phyloP scores from a whole-genome alignment of 176 grass and related monocot genomes.

The sorghum (Sorghum bicolor) region Sorghum_bicolor_NCBIv3 NC_012874.2:13455501-13456000 shows the following conservation, averaged over 20 bases:
- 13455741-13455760: background rate
- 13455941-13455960: background rate
- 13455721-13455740: background rate
- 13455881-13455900: no score
- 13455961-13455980: background rate
- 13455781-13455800: background rate
- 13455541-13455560: constrained; percentile 60
- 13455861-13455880: no score
- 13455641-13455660: constrained; percentile 62
- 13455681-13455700: constrained; percentile 43
- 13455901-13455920: background rate
- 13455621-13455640: constrained; percentile 57
- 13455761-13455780: background rate
- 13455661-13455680: constrained; percentile 24
- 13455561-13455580: constrained; percentile 71
- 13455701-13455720: constrained; percentile 23
- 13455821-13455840: background rate
- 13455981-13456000: constrained; percentile 7
- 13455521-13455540: constrained; percentile 68
- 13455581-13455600: constrained; percentile 66
- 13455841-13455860: background rate
- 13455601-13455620: constrained; percentile 63
- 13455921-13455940: background rate
- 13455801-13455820: no score
- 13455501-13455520: constrained; percentile 34